Percentiles rank a stretch among this genome's conserved stretches.
Evolutionary conservation across 2,329 filamentous ascomycete genomes (phyloP).

Genomic region (Calonectria pseudoreteaudii): DNA sequence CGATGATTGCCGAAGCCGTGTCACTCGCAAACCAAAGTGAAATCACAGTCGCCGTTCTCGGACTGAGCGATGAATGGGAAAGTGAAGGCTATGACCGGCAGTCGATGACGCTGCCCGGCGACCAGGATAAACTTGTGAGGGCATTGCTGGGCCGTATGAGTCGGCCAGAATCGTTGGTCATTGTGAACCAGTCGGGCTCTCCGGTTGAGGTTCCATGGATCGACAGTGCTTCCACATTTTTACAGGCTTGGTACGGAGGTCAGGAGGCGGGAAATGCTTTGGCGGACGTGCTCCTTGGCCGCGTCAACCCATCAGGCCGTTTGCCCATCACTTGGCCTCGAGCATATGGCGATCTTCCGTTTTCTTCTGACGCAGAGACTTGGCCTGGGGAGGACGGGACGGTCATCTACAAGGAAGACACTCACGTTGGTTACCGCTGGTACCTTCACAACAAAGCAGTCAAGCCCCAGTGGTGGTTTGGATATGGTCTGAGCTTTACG

Average conservation of each 20-base stretch:
- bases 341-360: constrained; percentile 14
- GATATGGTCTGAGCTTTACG: constrained; percentile 16
- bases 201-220: constrained; percentile 26
- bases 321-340: constrained; percentile 19
- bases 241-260: constrained; percentile 26
- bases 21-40: constrained; percentile 22
- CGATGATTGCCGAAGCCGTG: constrained; percentile 21
- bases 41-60: constrained; percentile 21
- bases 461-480: constrained; percentile 18
- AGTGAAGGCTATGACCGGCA: constrained; percentile 30
- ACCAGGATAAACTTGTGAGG: constrained; percentile 15
- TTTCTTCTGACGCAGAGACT: not conserved
- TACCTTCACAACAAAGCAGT: not conserved
- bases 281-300: constrained; percentile 18
- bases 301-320: constrained; percentile 15
- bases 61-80: constrained; percentile 31
- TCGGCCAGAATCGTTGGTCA: constrained; percentile 18
- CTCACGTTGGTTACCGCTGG: constrained; percentile 25
- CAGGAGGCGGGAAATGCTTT: constrained; percentile 21
- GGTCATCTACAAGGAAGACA: constrained; percentile 23
- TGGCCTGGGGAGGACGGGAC: constrained; percentile 26
- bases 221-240: not conserved
- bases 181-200: constrained; percentile 31
- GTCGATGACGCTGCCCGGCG: constrained; percentile 24
- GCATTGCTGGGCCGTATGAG: not conserved